A percentile compares a stretch with the other conserved stretches of the same genome.
Evolutionary conservation across 192 early-diverging fungal species (phyloP).

Genomic region (Oehlia diaphana): DNA sequence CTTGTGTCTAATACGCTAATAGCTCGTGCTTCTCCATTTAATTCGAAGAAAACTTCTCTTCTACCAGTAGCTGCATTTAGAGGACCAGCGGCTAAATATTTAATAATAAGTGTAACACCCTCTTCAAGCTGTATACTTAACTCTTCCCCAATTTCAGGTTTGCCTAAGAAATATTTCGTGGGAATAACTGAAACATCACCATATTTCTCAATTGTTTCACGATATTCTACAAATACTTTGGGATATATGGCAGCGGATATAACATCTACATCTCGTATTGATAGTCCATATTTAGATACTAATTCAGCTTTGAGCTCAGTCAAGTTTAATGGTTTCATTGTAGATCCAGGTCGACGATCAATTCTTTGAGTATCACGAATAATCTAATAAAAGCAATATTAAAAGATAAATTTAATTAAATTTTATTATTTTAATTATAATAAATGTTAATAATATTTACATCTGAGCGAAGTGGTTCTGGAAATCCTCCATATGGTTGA

Average conservation of each 20-base stretch:
- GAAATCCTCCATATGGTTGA: constrained; percentile 93
- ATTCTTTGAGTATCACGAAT: constrained; percentile 75
- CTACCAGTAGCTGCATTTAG: constrained; percentile 70
- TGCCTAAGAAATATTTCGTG: constrained; percentile 87
- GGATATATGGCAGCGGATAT: constrained; percentile 91
- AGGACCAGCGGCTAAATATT: constrained; percentile 86
- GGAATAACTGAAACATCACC: constrained; percentile 90
- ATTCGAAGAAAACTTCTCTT: constrained; percentile 93
- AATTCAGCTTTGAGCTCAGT: constrained; percentile 68
- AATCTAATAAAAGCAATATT: constrained; percentile 45
- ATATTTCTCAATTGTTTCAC: constrained; percentile 66
- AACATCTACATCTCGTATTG: constrained; percentile 86
- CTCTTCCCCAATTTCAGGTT: constrained; percentile 87
- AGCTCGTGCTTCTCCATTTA: constrained; percentile 93
- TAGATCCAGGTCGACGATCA: constrained; percentile 82
- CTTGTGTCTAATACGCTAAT: constrained; percentile 69
- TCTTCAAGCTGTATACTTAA: constrained; percentile 82
- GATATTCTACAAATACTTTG: constrained; percentile 88
- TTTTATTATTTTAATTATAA: too few relatives aligned
- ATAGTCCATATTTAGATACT: constrained; percentile 77
- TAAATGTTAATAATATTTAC: not conserved
- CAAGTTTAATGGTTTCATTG: constrained; percentile 80
- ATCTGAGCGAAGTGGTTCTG: constrained; percentile 77
- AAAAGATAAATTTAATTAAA: not conserved
- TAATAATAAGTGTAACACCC: constrained; percentile 89